Base-by-base conservation (phyloP, 1,284 basidiomycete species). In the Cutaneotrichosporon sp. region DNA sequence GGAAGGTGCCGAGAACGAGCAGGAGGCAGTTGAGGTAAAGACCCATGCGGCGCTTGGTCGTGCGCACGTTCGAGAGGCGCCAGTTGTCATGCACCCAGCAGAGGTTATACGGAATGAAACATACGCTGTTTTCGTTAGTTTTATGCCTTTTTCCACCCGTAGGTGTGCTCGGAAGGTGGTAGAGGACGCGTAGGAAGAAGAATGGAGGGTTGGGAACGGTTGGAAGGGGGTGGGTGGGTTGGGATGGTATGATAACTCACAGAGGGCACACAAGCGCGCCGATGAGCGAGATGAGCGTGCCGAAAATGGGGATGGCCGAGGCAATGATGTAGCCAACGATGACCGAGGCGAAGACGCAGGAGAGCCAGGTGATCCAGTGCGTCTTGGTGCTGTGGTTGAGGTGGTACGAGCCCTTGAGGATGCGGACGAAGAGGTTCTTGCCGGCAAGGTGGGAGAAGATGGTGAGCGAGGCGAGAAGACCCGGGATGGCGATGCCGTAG, bases 401-500 rank as follows among this genome's bases (percentile, higher is more conserved):
- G 72, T 89, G 87, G n/a, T 74, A 74, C 11, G 84, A 82, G 63
- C 82, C 81, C 16, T 85, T 81, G 70, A 88, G 85, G 59, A 85
- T 65, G 13, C 86, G 83, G 60, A 89, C 81, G 69, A 89, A 88
- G 57, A 87, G 68, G 54, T 86, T 83, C 72, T 87, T 87, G 38
- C 85, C 84, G 16, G 84, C 82, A 16, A 60, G 53, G 59, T 74
- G 74, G 51, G 63, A 67, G 62, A 74, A 73, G 51, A 79, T 59
- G 33, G 71, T 68, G 38, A 67, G 66, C 16, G 67, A 67, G 27
- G 74, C 72, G 49, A 78, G 59, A 14, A 81, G 66, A 20, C 73
- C 73, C 5, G 73, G 75, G 18, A 79, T 51, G 20, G 76, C 74
- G 42, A 80, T 64, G 16, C 76, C 76, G 68, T 78, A 79, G 57